Evolutionary conservation across 345 rosid genomes (phyloP).

Genomic region (Leavenworthia alabamica): DNA sequence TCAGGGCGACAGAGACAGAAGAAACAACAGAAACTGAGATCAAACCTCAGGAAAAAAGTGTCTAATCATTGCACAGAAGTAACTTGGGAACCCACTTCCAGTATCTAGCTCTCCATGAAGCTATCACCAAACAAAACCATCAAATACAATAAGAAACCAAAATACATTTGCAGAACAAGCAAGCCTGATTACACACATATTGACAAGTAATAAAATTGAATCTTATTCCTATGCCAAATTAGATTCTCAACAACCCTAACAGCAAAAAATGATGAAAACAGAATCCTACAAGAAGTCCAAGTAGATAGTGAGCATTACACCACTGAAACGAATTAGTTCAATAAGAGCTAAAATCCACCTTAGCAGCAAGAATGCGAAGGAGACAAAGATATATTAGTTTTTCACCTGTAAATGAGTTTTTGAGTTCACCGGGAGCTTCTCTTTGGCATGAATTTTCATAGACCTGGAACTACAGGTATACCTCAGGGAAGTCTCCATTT

Average conservation of each 20-base stretch:
- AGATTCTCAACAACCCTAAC: background rate
- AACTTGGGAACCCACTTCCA: slow-evolving; percentile 54
- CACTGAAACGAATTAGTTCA: background rate
- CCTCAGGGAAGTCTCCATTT: slow-evolving; percentile 85
- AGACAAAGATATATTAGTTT: background rate
- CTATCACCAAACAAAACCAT: slow-evolving; percentile 33
- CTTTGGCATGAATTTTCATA: slow-evolving; percentile 77
- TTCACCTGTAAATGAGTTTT: slow-evolving; percentile 69
- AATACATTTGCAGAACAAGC: background rate
- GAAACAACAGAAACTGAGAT: background rate
- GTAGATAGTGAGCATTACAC: background rate
- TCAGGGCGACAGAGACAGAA: background rate
- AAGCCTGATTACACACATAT: background rate
- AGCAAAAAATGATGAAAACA: background rate
- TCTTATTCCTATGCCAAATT: background rate
- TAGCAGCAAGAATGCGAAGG: background rate
- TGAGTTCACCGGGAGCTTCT: slow-evolving; percentile 57
- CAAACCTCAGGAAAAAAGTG: slow-evolving; percentile 62
- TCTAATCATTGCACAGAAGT: slow-evolving; percentile 58
- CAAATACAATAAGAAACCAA: background rate
- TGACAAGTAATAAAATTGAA: background rate
- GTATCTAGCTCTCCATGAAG: slow-evolving; percentile 90
- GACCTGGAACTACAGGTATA: slow-evolving; percentile 53
- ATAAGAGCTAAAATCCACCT: background rate
- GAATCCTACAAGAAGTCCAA: background rate